Evolutionary conservation across 106 monocot genomes (phyloP).

Genomic region (Allium fistulosum): DNA sequence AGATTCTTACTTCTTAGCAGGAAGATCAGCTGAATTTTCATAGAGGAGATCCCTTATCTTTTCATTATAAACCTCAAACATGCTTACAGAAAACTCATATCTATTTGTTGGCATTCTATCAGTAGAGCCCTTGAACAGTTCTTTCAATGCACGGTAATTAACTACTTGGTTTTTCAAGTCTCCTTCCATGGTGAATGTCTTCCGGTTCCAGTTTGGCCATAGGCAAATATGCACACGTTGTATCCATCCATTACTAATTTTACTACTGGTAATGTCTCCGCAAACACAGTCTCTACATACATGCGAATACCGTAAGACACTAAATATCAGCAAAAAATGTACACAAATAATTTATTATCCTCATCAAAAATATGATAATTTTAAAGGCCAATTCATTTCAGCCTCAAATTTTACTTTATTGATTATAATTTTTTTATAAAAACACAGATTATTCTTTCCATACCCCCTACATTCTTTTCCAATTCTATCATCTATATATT

Average conservation of each 20-base stretch:
- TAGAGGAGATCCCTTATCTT: slow-evolving; percentile 76
- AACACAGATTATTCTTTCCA: no score
- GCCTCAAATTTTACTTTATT: no score
- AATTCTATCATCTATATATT: no score
- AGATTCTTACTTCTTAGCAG: slow-evolving; percentile 46
- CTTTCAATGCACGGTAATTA: slow-evolving; percentile 84
- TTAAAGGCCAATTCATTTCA: no score
- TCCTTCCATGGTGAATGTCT: slow-evolving; percentile 99
- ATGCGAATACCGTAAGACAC: background rate
- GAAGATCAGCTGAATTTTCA: slow-evolving; percentile 34
- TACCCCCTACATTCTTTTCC: no score
- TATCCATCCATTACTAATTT: slow-evolving; percentile 84
- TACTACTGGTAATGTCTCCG: slow-evolving; percentile 70
- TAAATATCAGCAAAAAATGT: no score
- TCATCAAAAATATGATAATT: no score
- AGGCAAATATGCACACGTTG: slow-evolving; percentile 94
- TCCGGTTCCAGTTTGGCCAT: slow-evolving; percentile 95
- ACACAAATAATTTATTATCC: no score
- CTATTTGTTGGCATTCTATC: slow-evolving; percentile 27
- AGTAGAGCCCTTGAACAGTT: slow-evolving; percentile 54
- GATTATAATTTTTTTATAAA: no score
- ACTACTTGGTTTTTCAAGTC: slow-evolving; percentile 73
- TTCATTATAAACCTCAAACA: slow-evolving; percentile 96
- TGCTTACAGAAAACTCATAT: slow-evolving; percentile 75
- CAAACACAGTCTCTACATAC: slow-evolving; percentile 62